Base-by-base conservation (phyloP, 139 green algal species). In the Tetraselmis chui region DNA sequence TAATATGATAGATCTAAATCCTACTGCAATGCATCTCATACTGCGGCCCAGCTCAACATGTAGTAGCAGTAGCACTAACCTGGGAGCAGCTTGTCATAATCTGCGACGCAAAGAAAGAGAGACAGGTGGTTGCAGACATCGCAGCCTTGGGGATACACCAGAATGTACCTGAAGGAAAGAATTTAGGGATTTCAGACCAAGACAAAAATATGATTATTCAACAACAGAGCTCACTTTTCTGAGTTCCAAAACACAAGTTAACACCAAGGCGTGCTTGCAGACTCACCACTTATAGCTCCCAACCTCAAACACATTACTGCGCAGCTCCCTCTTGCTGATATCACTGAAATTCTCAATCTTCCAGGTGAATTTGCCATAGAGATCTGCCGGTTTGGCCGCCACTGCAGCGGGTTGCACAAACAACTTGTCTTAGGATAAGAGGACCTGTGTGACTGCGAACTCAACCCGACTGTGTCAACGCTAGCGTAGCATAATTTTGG, bases 311-410 rank as follows among this genome's bases (percentile, higher is more conserved):
- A 95, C 87, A 76, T 92, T 94, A 90, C 92, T 97, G 0, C 95
- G 86, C 27, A 99, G 93, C 89, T 99, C 96, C 1, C 95, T 79
- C 87, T 99, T 99, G 85, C 85, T 94, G 75, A 95, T 93, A 78
- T 98, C 94, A 22, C 88, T 93, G 82, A 98, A 98, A 82, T 96
- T 97, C 29, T 97, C 93, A 58, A 99, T 96, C 81, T 96, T 97
- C 96, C 96, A 99, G 1, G 96, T 98, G 87, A 98, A 98, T 84
- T 97, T 98, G 32, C 96, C 96, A 79, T 98, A 99, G 28, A 99
- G 89, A 30, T 95, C 89, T 59, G 91, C 81, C 0, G 93, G 93
- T 80, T 90, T 92, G 2, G 85, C 58, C 23, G 81, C 86, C 85
- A 59, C 79, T 67, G 28, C 74, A 25, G 5, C 74, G 26, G 74